Conservation (phyloP, 1,139 yeast species). For the Blastobotrys arbuscula region DNA sequence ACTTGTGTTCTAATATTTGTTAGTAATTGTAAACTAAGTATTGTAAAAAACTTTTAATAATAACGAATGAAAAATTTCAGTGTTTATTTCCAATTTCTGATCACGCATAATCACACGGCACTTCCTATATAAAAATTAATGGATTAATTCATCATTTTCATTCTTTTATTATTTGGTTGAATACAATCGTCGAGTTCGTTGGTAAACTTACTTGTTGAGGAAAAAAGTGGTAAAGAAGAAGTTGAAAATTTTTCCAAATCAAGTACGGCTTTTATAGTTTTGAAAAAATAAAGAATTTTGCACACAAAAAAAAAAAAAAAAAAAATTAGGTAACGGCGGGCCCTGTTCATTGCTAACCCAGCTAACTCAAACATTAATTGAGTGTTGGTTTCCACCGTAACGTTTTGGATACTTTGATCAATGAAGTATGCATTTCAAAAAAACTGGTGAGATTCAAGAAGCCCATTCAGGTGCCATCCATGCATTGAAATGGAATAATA, state of each 20-base stretch:
- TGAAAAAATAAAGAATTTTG: no score
- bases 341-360: no score
- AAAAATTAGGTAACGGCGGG: no score
- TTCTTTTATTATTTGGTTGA: background rate
- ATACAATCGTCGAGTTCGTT: background rate
- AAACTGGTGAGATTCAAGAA: background rate
- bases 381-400: background rate
- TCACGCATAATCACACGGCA: slow-evolving; percentile 27
- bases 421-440: background rate
- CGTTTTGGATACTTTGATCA: background rate
- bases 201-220: slow-evolving; percentile 7
- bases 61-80: slow-evolving; percentile 9
- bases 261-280: background rate
- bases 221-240: background rate
- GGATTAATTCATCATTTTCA: slow-evolving; percentile 24
- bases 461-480: slow-evolving; percentile 31
- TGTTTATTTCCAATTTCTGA: slow-evolving; percentile 22
- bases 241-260: background rate
- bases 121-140: slow-evolving; percentile 25
- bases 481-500: slow-evolving; percentile 28
- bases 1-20: background rate
- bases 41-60: background rate
- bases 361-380: no score
- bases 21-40: background rate
- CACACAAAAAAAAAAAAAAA: no score